A percentile compares a stretch with the other conserved stretches of the same genome.
Evolutionary conservation across 1,284 basidiomycete species (phyloP).

Genomic region (Papiliotrema terrestris): DNA sequence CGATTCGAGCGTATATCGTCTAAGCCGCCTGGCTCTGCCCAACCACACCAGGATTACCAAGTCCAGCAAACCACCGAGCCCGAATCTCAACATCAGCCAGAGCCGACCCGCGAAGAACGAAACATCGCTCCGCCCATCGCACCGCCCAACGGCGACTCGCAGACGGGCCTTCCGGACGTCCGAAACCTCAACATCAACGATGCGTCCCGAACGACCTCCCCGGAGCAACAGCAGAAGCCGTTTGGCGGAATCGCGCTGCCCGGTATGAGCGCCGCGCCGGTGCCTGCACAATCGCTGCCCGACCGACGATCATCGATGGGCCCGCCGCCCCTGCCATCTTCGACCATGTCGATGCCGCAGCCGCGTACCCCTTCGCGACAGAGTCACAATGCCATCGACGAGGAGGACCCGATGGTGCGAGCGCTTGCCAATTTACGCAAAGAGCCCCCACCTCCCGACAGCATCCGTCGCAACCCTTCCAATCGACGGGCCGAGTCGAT

Average conservation of each 20-base stretch:
- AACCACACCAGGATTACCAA: constrained; percentile 3
- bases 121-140: not conserved
- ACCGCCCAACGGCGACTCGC: not conserved
- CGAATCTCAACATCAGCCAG: not conserved
- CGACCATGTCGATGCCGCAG: constrained; percentile 32
- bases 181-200: not conserved
- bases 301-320: constrained; percentile 19
- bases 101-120: not conserved
- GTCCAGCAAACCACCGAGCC: constrained; percentile 19
- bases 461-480: constrained; percentile 40
- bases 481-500: constrained; percentile 42
- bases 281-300: constrained; percentile 9
- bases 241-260: constrained; percentile 45
- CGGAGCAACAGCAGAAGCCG: constrained; percentile 9
- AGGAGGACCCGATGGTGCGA: constrained; percentile 69
- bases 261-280: constrained; percentile 30
- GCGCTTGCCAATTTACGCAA: constrained; percentile 59
- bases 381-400: constrained; percentile 48
- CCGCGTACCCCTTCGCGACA: constrained; percentile 35
- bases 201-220: constrained; percentile 1
- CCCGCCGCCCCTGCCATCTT: constrained; percentile 27
- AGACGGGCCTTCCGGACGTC: not conserved
- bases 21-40: constrained; percentile 25
- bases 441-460: constrained; percentile 43
- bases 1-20: constrained; percentile 41